phyloP scores from a whole-genome alignment of 164 flowering plant genomes.

The Vitis amurensis region DNA sequence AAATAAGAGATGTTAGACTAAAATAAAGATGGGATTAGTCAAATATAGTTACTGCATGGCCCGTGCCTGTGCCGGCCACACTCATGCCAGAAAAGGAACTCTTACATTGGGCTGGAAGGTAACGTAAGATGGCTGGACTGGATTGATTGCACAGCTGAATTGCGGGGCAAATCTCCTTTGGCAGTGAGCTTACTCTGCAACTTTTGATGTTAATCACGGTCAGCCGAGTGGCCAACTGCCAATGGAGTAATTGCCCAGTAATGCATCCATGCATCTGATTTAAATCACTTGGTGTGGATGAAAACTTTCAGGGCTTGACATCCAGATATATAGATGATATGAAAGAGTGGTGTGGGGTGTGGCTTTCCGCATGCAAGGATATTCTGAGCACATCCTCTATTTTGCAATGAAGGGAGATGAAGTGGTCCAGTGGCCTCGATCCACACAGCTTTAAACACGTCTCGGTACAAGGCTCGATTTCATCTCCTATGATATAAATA shows the following conservation, averaged over 20 bases:
- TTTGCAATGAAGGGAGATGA: not conserved
- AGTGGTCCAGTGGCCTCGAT: not conserved
- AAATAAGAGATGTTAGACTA: too few relatives aligned
- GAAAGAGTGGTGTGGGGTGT: not conserved
- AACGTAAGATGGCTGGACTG: not conserved
- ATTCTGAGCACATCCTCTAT: constrained; percentile 2
- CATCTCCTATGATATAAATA: too few relatives aligned
- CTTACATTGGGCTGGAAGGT: not conserved
- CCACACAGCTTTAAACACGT: not conserved
- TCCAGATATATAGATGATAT: constrained; percentile 3
- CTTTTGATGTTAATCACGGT: not conserved
- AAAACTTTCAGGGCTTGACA: not conserved
- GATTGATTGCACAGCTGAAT: constrained; percentile 16
- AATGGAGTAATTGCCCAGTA: constrained; percentile 27
- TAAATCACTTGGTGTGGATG: not conserved
- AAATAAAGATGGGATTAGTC: too few relatives aligned
- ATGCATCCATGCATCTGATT: constrained; percentile 14
- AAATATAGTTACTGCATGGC: too few relatives aligned
- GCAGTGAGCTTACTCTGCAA: constrained; percentile 23
- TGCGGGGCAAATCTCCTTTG: constrained; percentile 63
- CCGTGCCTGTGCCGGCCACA: too few relatives aligned
- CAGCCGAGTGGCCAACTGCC: constrained; percentile 14
- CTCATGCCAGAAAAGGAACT: too few relatives aligned
- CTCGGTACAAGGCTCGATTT: not conserved
- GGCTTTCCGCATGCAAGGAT: constrained; percentile 7